Percentiles rank a stretch among this genome's conserved stretches.
phyloP scores from a whole-genome alignment of 495 filamentous ascomycete species.

The Penicillium canariense region DNA sequence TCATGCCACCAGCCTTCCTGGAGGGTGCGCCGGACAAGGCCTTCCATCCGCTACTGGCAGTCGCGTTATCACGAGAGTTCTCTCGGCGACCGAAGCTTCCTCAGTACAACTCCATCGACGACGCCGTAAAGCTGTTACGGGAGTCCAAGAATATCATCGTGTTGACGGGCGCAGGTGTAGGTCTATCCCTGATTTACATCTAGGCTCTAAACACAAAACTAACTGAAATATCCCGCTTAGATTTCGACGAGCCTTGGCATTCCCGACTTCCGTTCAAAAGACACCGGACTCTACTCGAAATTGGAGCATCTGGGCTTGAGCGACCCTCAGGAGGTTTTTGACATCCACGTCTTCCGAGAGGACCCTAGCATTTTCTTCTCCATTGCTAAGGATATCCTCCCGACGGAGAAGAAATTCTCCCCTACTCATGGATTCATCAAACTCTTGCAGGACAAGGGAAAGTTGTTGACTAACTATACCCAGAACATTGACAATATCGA shows the following conservation, averaged over 20 bases:
- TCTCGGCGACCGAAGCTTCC: constrained; percentile 75
- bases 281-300: constrained; percentile 67
- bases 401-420: constrained; percentile 67
- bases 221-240: constrained; percentile 27
- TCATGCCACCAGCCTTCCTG: constrained; percentile 71
- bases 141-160: constrained; percentile 83
- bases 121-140: constrained; percentile 75
- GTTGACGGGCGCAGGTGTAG: constrained; percentile 84
- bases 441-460: constrained; percentile 87
- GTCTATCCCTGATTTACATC: constrained; percentile 9
- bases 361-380: constrained; percentile 91
- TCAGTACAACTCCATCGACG: constrained; percentile 82
- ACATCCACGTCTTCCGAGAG: constrained; percentile 79
- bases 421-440: constrained; percentile 94
- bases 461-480: constrained; percentile 93
- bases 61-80: constrained; percentile 80
- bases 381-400: constrained; percentile 87
- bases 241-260: constrained; percentile 74
- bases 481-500: constrained; percentile 99
- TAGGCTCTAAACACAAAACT: background rate
- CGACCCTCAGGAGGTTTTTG: constrained; percentile 94
- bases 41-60: constrained; percentile 69
- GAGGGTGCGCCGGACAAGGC: constrained; percentile 71
- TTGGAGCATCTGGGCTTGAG: constrained; percentile 70
- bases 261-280: constrained; percentile 67